These are phyloP conservation scores for Plasmodium yoelii DNA, from an alignment of 169 alveolate species.

Conservation along the genomic window DNA sequence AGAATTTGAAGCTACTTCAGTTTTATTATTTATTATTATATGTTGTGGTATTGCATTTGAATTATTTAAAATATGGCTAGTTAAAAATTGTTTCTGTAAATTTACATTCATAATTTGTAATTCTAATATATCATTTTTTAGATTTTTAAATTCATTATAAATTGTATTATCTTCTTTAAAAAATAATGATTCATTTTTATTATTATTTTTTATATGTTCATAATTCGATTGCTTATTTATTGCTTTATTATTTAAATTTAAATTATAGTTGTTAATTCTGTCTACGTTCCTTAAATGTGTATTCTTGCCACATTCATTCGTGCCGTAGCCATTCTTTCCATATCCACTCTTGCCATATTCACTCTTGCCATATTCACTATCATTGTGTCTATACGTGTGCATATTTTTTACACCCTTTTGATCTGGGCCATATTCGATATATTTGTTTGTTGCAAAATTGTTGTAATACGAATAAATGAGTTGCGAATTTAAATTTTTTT, in stretches of 20 bases:
- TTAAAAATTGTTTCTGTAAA: slow-evolving; percentile 54
- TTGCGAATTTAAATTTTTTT: slow-evolving; percentile 18
- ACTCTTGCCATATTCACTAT: neutral
- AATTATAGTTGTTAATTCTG: no score
- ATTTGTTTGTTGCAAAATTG: slow-evolving; percentile 4
- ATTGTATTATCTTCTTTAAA: slow-evolving; percentile 21
- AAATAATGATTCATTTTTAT: no score
- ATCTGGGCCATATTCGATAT: neutral
- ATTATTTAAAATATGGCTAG: slow-evolving; percentile 14
- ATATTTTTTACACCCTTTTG: no score
- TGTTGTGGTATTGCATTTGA: slow-evolving; percentile 54
- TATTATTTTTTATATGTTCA: slow-evolving; percentile 5
- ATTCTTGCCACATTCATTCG: no score
- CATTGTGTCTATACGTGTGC: neutral
- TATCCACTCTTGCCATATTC: no score
- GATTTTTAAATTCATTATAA: slow-evolving; percentile 38
- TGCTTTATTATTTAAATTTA: neutral
- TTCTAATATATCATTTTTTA: slow-evolving; percentile 37
- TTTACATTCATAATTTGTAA: slow-evolving; percentile 68
- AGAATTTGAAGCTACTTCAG: slow-evolving; percentile 77
- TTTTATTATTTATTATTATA: slow-evolving; percentile 61
- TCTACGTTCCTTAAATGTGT: no score
- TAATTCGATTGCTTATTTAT: neutral
- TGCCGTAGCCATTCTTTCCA: no score
- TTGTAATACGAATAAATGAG: slow-evolving; percentile 53